A percentile compares a stretch with the other conserved stretches of the same genome.
These are phyloP conservation scores for Xerocomellus intermedius DNA, from an alignment of 768 basidiomycete genomes.

Conservation along the genomic window DNA sequence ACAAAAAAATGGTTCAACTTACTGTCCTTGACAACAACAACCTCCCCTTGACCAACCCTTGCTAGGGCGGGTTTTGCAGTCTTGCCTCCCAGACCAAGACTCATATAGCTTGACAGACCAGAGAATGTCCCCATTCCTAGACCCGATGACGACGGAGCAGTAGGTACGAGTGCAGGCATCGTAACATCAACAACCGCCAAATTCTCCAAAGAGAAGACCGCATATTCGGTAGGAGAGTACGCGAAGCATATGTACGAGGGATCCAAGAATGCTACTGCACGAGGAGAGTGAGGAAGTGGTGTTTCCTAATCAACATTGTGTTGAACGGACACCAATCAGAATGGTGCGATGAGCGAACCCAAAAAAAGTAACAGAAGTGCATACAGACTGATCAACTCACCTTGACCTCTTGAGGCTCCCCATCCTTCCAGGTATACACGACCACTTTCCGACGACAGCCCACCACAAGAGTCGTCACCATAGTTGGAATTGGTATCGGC, in stretches of 20 bases:
- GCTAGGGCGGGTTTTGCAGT: conserved; percentile 58
- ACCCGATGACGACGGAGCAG: conserved; percentile 27
- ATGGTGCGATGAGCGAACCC: not conserved
- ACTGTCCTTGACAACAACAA: conserved; percentile 80
- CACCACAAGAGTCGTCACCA: conserved; percentile 76
- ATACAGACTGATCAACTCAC: conserved; percentile 37
- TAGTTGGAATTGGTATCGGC: conserved; percentile 54
- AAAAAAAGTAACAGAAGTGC: not conserved
- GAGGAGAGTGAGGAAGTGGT: conserved; percentile 84
- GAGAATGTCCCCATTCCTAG: conserved; percentile 69
- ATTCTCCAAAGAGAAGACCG: conserved; percentile 63
- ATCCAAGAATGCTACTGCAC: conserved; percentile 73
- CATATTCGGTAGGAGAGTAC: conserved; percentile 67
- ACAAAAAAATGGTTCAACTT: conserved; percentile 27
- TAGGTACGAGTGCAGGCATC: conserved; percentile 40
- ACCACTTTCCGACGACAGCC: conserved; percentile 86
- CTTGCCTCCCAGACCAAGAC: conserved; percentile 72
- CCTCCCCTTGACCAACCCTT: conserved; percentile 57
- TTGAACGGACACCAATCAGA: not conserved
- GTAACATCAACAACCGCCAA: conserved; percentile 57
- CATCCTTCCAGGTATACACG: conserved; percentile 84
- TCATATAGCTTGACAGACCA: conserved; percentile 81
- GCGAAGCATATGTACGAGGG: conserved; percentile 65
- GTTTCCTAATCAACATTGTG: conserved; percentile 57
- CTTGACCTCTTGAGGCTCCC: conserved; percentile 69